Evolutionary conservation across 129 eudicot species (phyloP).

Genomic region (Flaveria trinervia): DNA sequence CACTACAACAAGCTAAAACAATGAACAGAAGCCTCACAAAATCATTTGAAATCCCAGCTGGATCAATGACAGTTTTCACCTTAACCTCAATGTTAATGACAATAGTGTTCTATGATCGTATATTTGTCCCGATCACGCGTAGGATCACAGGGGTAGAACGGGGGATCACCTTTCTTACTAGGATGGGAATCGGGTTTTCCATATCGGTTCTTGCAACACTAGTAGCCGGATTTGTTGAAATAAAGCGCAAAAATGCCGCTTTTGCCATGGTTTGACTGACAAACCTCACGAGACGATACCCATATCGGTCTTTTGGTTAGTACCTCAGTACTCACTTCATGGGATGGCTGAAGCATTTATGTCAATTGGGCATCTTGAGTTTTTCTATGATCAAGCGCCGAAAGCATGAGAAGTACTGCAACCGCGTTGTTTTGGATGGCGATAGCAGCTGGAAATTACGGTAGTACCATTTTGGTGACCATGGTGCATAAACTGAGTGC

Average conservation of each 20-base stretch:
- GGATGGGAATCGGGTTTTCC: constrained; percentile 83
- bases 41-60: constrained; percentile 79
- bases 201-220: constrained; percentile 73
- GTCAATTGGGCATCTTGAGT: constrained; percentile 90
- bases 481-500: constrained; percentile 63
- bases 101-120: constrained; percentile 68
- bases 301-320: constrained; percentile 73
- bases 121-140: constrained; percentile 64
- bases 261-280: constrained; percentile 43
- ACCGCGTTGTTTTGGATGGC: constrained; percentile 80
- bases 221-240: constrained; percentile 74
- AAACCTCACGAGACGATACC: constrained; percentile 51
- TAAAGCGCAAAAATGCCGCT: constrained; percentile 64
- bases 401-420: constrained; percentile 93
- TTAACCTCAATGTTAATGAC: constrained; percentile 64
- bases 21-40: constrained; percentile 75
- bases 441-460: constrained; percentile 75
- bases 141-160: constrained; percentile 71
- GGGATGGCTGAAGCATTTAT: constrained; percentile 90
- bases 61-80: constrained; percentile 83
- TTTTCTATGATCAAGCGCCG: constrained; percentile 91
- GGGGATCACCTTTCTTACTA: constrained; percentile 71
- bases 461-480: constrained; percentile 71
- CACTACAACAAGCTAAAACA: constrained; percentile 83
- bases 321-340: constrained; percentile 77